These are phyloP conservation scores for Nakazawaea holstii DNA, from an alignment of 805 yeast genomes.

Conservation along the genomic window DNA sequence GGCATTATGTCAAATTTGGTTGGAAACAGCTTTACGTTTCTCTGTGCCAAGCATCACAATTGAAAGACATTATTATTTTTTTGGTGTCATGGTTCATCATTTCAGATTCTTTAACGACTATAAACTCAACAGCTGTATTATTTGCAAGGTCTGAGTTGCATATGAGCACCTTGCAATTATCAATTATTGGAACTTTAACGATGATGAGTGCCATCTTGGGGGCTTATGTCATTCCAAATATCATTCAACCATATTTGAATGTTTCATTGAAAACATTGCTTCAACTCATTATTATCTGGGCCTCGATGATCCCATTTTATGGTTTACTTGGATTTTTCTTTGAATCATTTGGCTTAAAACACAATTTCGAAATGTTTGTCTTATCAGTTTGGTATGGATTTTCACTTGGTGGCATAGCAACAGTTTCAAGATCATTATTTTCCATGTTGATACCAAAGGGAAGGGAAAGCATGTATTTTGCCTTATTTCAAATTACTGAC, in stretches of 20 bases:
- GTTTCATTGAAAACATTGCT: slow-evolving; percentile 43
- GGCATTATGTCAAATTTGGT: slow-evolving; percentile 46
- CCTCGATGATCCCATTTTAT: slow-evolving; percentile 63
- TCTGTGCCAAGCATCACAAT: slow-evolving; percentile 49
- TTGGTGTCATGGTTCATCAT: slow-evolving; percentile 72
- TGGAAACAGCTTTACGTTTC: slow-evolving; percentile 56
- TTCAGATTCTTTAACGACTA: slow-evolving; percentile 72
- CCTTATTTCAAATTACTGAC: slow-evolving; percentile 72
- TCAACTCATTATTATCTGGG: slow-evolving; percentile 50
- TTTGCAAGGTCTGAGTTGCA: slow-evolving; percentile 67
- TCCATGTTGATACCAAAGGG: slow-evolving; percentile 69
- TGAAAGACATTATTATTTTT: slow-evolving; percentile 63
- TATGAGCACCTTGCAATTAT: slow-evolving; percentile 65
- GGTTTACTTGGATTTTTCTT: slow-evolving; percentile 65
- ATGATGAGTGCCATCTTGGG: slow-evolving; percentile 67
- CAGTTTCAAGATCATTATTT: slow-evolving; percentile 64
- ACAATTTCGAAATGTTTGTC: slow-evolving; percentile 61
- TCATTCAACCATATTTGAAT: slow-evolving; percentile 29
- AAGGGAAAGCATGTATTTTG: slow-evolving; percentile 69
- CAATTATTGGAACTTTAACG: slow-evolving; percentile 58
- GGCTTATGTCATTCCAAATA: slow-evolving; percentile 51
- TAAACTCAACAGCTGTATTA: slow-evolving; percentile 71
- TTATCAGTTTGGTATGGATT: slow-evolving; percentile 74
- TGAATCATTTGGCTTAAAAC: slow-evolving; percentile 49
- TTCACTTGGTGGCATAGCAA: slow-evolving; percentile 67